phyloP scores from a whole-genome alignment of 2,329 filamentous ascomycete species.

The Botryotinia narcissicola region DNA sequence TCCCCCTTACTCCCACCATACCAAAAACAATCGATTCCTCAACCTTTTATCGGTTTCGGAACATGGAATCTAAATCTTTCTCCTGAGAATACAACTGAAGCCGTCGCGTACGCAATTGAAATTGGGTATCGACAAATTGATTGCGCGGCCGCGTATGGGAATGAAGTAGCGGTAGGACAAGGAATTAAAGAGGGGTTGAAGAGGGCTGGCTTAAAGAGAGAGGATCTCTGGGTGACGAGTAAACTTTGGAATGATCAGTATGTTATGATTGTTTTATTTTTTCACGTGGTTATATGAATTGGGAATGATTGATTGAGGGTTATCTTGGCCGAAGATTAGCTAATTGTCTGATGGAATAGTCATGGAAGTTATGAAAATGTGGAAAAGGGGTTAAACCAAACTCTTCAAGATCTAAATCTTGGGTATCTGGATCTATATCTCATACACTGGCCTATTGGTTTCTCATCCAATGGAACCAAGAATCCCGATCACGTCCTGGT shows the following conservation, averaged over 20 bases:
- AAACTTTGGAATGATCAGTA: constrained; percentile 31
- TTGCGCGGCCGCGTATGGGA: constrained; percentile 26
- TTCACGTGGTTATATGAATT: constrained; percentile 38
- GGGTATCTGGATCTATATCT: constrained; percentile 69
- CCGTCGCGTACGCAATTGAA: constrained; percentile 26
- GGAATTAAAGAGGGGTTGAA: constrained; percentile 25
- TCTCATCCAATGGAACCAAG: constrained; percentile 41
- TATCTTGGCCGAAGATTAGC: background rate
- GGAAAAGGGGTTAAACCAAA: constrained; percentile 48
- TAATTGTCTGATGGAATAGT: background rate
- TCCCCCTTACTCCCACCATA: background rate
- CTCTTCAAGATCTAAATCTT: constrained; percentile 56
- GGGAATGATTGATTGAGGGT: too few species aligned
- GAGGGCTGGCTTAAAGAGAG: constrained; percentile 23
- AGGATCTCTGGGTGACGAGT: constrained; percentile 31
- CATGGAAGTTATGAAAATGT: constrained; percentile 12
- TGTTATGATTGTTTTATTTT: background rate
- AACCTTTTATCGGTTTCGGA: constrained; percentile 21
- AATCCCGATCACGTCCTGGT: constrained; percentile 5
- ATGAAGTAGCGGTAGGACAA: constrained; percentile 28
- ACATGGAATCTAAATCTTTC: constrained; percentile 19
- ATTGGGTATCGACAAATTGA: constrained; percentile 32
- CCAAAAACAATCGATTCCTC: background rate
- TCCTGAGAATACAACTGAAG: constrained; percentile 14
- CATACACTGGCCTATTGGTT: constrained; percentile 64